phyloP scores from a whole-genome alignment of 805 yeast species.

The Metschnikowia reukaufii region DNA sequence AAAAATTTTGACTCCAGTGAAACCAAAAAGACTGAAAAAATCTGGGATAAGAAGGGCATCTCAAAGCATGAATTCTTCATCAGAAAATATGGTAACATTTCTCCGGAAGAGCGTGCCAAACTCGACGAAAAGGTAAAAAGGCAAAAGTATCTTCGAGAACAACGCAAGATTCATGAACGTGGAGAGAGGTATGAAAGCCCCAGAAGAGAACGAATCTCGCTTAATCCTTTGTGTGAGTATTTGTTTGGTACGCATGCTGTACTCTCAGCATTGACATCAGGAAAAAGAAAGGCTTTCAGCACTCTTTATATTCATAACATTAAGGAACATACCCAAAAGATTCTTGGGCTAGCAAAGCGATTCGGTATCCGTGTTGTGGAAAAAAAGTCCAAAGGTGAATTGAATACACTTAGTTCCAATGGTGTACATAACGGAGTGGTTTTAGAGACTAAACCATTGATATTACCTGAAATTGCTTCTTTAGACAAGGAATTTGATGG shows the following conservation, averaged over 20 bases:
- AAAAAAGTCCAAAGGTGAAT: conserved; percentile 46
- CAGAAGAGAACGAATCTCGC: conserved; percentile 12
- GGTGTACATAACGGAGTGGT: conserved; percentile 84
- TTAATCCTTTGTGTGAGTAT: conserved; percentile 60
- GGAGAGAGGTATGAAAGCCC: conserved; percentile 15
- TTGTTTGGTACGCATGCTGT: conserved; percentile 78
- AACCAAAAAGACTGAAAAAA: conserved; percentile 40
- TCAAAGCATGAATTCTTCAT: conserved; percentile 63
- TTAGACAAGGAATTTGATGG: conserved; percentile 28
- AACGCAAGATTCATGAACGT: conserved; percentile 24
- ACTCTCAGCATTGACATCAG: conserved; percentile 60
- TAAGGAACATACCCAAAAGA: conserved; percentile 35
- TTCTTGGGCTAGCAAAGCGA: conserved; percentile 49
- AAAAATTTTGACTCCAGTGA: conserved; percentile 42
- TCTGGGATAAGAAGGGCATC: conserved; percentile 66
- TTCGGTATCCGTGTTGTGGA: conserved; percentile 38
- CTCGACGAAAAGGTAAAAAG: conserved; percentile 34
- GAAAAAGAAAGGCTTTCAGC: conserved; percentile 53
- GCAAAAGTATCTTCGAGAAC: conserved; percentile 28
- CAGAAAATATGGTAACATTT: conserved; percentile 64
- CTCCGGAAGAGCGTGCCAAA: conserved; percentile 42
- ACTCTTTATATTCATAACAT: conserved; percentile 50
- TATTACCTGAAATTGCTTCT: conserved; percentile 26
- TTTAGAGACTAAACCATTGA: conserved; percentile 60
- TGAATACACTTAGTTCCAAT: conserved; percentile 60